Base-by-base conservation (phyloP, 331 rosid genomes). In the Quercus tomentella region DNA sequence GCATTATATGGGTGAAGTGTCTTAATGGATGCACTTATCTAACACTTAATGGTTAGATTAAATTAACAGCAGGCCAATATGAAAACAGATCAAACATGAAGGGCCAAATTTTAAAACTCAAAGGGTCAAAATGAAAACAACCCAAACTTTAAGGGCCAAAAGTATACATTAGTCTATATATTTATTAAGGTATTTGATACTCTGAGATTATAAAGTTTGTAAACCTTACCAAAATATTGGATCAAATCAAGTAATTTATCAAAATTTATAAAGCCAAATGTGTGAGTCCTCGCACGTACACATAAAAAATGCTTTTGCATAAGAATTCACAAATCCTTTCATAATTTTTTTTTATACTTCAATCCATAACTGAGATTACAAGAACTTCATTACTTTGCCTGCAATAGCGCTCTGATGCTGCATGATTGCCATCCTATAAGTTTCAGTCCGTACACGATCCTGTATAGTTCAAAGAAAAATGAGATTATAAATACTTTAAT, bases 371-470 rank as follows among this genome's bases (percentile, higher is more conserved):
- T 18, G 25, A 67, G 18, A 35, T 67, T 35, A 67, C 52, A 67
- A 9, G 52, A 35, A 20, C 72, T 28, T 35, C 58, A 84, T 88
- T 93, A 95, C 99, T 78, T 92, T 95, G 79, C 98, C 99, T 41
- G 93, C 92, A 71, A 95, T 95, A 60, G 74, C 84, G 79, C 85
- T 87, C 90, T 88, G 96, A 82, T 91, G 92, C 84, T 82, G 94
- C 94, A 89, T 95, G 80, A 95, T 88, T 58, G 99, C 98, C 3
- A 78, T 85, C 87, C 88, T 89, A 57, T 95, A 95, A 68, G 98
- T 87, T 71, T 95, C 98, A 61, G 98, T 95, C 65, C 99, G 92
- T 76, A 88, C 90, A 11, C 91, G 95, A 85, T 95, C 99, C 98
- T 95, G 91, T 65, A 79, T 14, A 18, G 15, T 15, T 33, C 52